Percentiles rank a stretch among this genome's conserved stretches.
phyloP scores from a whole-genome alignment of 2,329 filamentous ascomycete species.

The Colletotrichum magnum region DNA sequence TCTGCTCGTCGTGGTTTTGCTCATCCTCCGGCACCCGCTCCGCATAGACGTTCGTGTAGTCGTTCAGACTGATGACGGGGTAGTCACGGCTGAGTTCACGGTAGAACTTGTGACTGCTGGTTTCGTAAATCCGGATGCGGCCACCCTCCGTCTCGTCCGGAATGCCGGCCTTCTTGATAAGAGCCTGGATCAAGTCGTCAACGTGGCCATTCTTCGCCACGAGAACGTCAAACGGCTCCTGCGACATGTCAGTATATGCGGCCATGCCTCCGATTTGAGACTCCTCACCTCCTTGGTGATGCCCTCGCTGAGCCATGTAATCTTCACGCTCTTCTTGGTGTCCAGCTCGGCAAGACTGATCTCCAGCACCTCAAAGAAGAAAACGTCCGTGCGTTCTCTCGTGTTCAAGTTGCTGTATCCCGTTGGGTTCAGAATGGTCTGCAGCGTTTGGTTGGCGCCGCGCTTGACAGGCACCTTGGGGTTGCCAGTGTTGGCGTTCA shows the following conservation, averaged over 20 bases:
- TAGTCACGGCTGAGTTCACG: slow-evolving; percentile 80
- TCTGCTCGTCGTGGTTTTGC: slow-evolving; percentile 65
- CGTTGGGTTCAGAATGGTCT: slow-evolving; percentile 82
- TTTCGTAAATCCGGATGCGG: slow-evolving; percentile 85
- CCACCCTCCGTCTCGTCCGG: slow-evolving; percentile 79
- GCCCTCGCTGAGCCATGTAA: slow-evolving; percentile 90
- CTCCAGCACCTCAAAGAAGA: slow-evolving; percentile 95
- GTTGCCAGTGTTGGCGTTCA: slow-evolving; percentile 82
- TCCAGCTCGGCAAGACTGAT: slow-evolving; percentile 95
- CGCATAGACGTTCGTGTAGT: slow-evolving; percentile 86
- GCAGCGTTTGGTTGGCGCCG: slow-evolving; percentile 77
- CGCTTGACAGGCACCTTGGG: slow-evolving; percentile 86
- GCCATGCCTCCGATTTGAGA: neutral
- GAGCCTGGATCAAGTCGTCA: slow-evolving; percentile 80
- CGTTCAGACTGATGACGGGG: slow-evolving; percentile 85
- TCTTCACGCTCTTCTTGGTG: slow-evolving; percentile 88
- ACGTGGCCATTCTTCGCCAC: slow-evolving; percentile 89
- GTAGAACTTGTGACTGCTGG: slow-evolving; percentile 85
- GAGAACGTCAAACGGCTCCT: slow-evolving; percentile 86
- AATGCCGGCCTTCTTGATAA: slow-evolving; percentile 86
- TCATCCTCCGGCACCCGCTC: slow-evolving; percentile 85
- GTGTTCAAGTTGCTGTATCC: slow-evolving; percentile 80
- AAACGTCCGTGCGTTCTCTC: slow-evolving; percentile 79
- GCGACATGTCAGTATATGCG: neutral
- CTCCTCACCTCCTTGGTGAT: slow-evolving; percentile 85